A percentile compares a stretch with the other conserved stretches of the same genome.
phyloP scores from a whole-genome alignment of 1,284 basidiomycete genomes.

The Ustilago lituana region DNA sequence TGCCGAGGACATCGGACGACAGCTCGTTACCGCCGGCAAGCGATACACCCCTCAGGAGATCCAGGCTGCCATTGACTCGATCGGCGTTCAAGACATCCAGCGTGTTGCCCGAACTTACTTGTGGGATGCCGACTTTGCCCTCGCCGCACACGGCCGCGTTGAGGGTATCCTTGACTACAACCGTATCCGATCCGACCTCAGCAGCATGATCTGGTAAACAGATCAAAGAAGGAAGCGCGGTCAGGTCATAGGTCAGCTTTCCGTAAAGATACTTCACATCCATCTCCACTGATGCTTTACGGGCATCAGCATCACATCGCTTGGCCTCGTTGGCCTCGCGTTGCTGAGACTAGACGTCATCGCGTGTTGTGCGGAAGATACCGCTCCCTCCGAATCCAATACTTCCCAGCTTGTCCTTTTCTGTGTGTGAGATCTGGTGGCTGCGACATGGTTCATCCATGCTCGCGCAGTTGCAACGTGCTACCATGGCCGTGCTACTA shows the following conservation, averaged over 20 bases:
- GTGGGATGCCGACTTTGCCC: constrained; percentile 83
- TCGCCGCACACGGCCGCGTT: constrained; percentile 46
- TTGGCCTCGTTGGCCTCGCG: constrained; percentile 1
- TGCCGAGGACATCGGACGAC: constrained; percentile 97
- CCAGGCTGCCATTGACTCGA: constrained; percentile 88
- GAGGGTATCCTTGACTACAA: constrained; percentile 79
- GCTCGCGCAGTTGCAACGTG: no score
- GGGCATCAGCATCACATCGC: no score
- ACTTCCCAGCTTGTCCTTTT: constrained; percentile 14
- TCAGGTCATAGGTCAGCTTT: neutral
- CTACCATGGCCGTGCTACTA: no score
- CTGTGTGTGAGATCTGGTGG: no score
- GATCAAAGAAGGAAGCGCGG: neutral
- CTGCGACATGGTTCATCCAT: no score
- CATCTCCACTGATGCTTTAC: no score
- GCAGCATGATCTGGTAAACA: constrained; percentile 65
- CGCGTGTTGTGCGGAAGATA: constrained; percentile 26
- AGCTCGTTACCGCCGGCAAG: constrained; percentile 89
- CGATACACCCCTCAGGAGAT: constrained; percentile 88
- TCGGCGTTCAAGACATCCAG: constrained; percentile 89
- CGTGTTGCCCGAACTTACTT: constrained; percentile 94
- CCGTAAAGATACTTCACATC: neutral
- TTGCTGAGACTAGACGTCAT: constrained; percentile 30
- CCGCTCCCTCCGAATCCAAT: constrained; percentile 29
- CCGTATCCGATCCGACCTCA: constrained; percentile 68